Percentiles rank a stretch among this genome's conserved stretches.
phyloP scores from a whole-genome alignment of 306 rosid genomes.

The Calophaca sinica region DNA sequence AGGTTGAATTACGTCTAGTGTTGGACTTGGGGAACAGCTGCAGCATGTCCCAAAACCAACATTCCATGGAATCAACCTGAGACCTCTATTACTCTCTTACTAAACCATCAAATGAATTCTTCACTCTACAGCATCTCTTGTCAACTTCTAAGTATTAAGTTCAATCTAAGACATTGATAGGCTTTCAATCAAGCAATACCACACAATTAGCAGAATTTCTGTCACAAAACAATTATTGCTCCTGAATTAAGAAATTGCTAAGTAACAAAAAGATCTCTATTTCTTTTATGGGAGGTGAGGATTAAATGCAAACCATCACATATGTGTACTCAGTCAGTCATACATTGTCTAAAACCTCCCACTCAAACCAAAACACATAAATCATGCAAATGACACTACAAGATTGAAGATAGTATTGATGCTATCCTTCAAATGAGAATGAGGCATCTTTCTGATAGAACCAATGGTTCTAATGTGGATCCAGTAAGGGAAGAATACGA shows the following conservation, averaged over 20 bases:
- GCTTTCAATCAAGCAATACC: conserved; percentile 20
- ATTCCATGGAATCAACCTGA: neutral
- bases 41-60: conserved; percentile 9
- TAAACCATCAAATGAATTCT: conserved; percentile 14
- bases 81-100: conserved; percentile 20
- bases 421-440: conserved; percentile 1
- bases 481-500: neutral
- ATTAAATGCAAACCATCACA: conserved; percentile 16
- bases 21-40: neutral
- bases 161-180: conserved; percentile 3
- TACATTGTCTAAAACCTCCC: conserved; percentile 19
- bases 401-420: neutral
- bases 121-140: conserved; percentile 8
- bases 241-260: conserved; percentile 19
- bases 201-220: conserved; percentile 20
- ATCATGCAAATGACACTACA: neutral
- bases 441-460: neutral
- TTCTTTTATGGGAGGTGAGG: neutral
- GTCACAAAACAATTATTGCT: conserved; percentile 16
- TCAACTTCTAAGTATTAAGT: conserved; percentile 8
- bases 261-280: conserved; percentile 15
- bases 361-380: conserved; percentile 32
- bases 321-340: neutral
- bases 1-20: neutral
- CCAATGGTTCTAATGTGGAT: neutral